Base-by-base conservation (phyloP, 2,329 filamentous ascomycete genomes). In the Waltergamsia citrina region DNA sequence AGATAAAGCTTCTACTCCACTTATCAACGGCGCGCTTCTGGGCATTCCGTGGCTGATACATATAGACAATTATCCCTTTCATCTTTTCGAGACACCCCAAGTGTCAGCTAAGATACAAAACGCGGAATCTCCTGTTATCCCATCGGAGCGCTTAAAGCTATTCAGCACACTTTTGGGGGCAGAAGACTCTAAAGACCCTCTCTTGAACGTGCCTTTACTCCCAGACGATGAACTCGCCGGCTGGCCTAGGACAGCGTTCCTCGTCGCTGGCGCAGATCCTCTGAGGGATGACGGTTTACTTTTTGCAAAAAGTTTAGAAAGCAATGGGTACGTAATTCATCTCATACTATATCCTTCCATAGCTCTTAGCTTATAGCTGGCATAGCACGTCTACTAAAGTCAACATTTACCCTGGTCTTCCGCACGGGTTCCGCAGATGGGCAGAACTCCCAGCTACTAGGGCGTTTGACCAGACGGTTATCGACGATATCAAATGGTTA, bases 21-120 rank as follows among this genome's bases (percentile, higher is more conserved):
- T 28, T 17, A 49, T 68, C 41, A 53, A 52, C 4, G 69, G 68
- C 0, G 65, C 67, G 40, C 47, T 68, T 0, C 47, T 69, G 3
- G 58, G 57, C 41, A 64, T 68, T 10, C 63, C 63, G 0, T 57
- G 53, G 22, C 34, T 71, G 12, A 52, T 67, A 16, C 46, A 51
- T 30, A 20, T 30, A 4, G 39, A 46, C n/a, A 44, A 40, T 17
- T 49, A 45, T 29, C 50, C 49, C 2, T 47, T 40, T 12, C 45
- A 60, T 8, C 32, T 58, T 33, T 51, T 65, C 34, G 50, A 47
- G 15, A 50, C 52, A 20, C 53, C 43, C 1, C 48, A 53, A 15
- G 63, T 61, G 3, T 62, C 35, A 5, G n/a, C 60, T 4, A 54
- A 52, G 21, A 43, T 48, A 20, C 53, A 64, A 35, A 59, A 58